Base-by-base conservation (phyloP, 1,284 basidiomycete species). In the Mycena citricolor region DNA sequence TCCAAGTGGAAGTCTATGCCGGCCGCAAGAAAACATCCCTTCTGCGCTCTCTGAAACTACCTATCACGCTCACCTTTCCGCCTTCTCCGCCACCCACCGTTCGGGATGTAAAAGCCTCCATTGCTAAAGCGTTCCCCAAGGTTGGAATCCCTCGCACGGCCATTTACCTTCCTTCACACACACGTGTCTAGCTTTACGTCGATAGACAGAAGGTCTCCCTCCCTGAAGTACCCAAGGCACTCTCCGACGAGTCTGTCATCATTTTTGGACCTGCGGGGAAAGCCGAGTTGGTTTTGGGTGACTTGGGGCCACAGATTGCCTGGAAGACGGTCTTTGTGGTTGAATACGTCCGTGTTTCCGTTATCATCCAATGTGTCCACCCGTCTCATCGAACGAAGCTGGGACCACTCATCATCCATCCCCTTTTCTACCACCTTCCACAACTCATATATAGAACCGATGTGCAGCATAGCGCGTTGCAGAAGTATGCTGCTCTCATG, bases 401-500 rank as follows among this genome's bases (percentile, higher is more conserved):
- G 39, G 97, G 97, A 3, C 95, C 95, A 0, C 75, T 99, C 42
- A 52, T 97, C 58, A 87, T 99, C 57, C 94, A 98, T 64, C 92
- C 95, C 0, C 63, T 94, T 23, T 70, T 97, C 45, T 95, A 94
- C 66, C 70, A 82, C 59, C 77, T 86, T 53, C 83, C 84, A 1
- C 67, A 74, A 34, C 34, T 83, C 20, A 76, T 90, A 62, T 94
- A 88, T 60, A 77, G 90, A 8, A 65, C 68, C 17, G 65, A 73
- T 13, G 83, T 91, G 24, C 69, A 81, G 39, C 88, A 89, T 57
- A 91, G 89, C 57, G 62, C 71, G 34, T 63, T 97, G 58, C 94
- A 97, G 65, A 83, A 76, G 86, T 91, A 50, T 25, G 76, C 55
- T 13, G 26, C 13, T n/a, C 22, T 8, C 6, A 8, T 44, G 31